Evolutionary conservation across 1,284 basidiomycete genomes (phyloP), one percentile per base, ranked within the genome.

Genomic region (Phylloboletellus chloephorus): DNA sequence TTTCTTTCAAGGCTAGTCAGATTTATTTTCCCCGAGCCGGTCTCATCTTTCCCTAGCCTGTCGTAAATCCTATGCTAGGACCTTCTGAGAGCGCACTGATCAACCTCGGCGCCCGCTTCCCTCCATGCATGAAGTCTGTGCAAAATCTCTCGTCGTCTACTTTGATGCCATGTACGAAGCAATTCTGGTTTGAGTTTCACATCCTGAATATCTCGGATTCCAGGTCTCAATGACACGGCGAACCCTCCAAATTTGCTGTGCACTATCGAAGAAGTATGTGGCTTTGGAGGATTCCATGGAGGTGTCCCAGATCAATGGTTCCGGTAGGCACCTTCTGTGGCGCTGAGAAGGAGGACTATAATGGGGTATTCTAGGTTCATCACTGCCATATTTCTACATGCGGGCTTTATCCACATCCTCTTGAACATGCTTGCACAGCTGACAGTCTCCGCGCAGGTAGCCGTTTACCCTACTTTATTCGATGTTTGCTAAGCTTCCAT

Each of bases 371-470:
- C 47, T 51, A 88, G 88, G 49, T 91, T 93, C 56, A 82, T 92
- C 50, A 79, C 81, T 2, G 77, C 89, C 2, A 84, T 94, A 48
- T 97, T 98, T 62, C 62, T 97, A 4, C 94, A 97, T 55, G 93
- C 91, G 15, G 94, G 94, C 9, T 73, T 98, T 47, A 73, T 97
- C 12, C 94, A 96, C 60, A 74, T 95, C 38, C 52, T 85, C 2
- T 62, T 98, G 48, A 98, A 98, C 58, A 85, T 97, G 79, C 57
- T 96, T 25, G 92, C 87, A 4, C 93, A 96, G 54, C 61, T 90
- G 41, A 82, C 79, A 1, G 67, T 87, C 8, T 83, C 84, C 19
- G 87, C 85, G 12, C 83, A 90, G 60, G 88, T 88, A 57, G 49
- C 56, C 54, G 42, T 52, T 31, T 11, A 12, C 0, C 15, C n/a